These are phyloP conservation scores for Domatiomyces globalis DNA, from an alignment of 2,329 filamentous ascomycete species.

Conservation along the genomic window DNA sequence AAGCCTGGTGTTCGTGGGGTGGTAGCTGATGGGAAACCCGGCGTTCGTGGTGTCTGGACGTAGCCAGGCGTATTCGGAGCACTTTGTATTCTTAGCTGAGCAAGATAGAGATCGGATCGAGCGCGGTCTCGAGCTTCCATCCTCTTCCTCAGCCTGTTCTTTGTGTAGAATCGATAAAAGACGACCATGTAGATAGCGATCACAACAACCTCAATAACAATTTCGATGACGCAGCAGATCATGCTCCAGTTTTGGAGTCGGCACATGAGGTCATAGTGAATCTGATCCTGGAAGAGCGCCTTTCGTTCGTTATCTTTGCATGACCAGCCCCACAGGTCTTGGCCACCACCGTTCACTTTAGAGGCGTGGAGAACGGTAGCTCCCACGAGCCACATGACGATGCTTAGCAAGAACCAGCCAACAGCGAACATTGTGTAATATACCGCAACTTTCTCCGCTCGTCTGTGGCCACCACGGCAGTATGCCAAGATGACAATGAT, in stretches of 20 bases:
- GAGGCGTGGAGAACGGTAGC: conserved; percentile 71
- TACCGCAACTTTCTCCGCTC: conserved; percentile 82
- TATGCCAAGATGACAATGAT: conserved; percentile 72
- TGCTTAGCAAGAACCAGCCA: conserved; percentile 82
- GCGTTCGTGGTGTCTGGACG: conserved; percentile 49
- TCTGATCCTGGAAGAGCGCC: conserved; percentile 61
- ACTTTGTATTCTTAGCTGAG: conserved; percentile 65
- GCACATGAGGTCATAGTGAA: conserved; percentile 83
- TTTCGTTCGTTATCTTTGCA: conserved; percentile 77
- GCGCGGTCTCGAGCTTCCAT: conserved; percentile 94
- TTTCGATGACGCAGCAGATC: conserved; percentile 93
- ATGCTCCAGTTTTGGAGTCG: conserved; percentile 89
- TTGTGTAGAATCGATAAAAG: conserved; percentile 96
- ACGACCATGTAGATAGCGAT: conserved; percentile 87
- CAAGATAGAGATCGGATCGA: conserved; percentile 87
- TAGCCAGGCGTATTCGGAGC: conserved; percentile 91
- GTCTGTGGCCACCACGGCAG: conserved; percentile 71
- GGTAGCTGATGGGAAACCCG: conserved; percentile 34
- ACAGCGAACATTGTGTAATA: conserved; percentile 95
- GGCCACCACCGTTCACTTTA: conserved; percentile 55
- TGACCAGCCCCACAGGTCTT: conserved; percentile 98
- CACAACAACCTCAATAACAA: conserved; percentile 81
- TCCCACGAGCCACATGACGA: conserved; percentile 81
- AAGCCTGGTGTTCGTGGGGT: conserved; percentile 38
- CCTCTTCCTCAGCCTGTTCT: conserved; percentile 85